phyloP scores from a whole-genome alignment of 345 rosid genomes.

The Syzygium jambos region DNA sequence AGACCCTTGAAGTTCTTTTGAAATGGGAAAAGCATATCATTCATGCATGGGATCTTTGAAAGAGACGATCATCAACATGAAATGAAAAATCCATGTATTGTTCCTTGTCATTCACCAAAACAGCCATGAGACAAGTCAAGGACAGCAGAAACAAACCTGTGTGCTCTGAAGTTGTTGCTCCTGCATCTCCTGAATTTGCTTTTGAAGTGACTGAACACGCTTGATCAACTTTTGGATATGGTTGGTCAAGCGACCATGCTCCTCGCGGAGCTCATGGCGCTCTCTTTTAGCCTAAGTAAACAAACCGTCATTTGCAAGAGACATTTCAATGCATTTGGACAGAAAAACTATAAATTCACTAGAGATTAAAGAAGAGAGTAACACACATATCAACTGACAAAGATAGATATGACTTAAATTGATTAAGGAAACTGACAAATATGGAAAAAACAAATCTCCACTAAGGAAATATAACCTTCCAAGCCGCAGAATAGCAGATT shows the following conservation, averaged over 20 bases:
- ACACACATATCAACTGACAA: neutral
- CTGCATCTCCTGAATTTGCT: constrained; percentile 59
- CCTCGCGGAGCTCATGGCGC: constrained; percentile 49
- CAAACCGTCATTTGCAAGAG: neutral
- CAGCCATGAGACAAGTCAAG: neutral
- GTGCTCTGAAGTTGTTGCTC: constrained; percentile 65
- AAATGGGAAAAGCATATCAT: neutral
- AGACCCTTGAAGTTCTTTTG: neutral
- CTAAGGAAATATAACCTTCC: neutral
- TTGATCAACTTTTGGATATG: constrained; percentile 32
- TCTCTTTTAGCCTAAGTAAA: constrained; percentile 54
- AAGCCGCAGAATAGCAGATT: neutral
- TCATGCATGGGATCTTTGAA: neutral
- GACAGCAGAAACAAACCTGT: constrained; percentile 42
- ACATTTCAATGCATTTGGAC: neutral
- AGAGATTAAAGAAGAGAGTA: neutral
- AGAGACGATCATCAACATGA: neutral
- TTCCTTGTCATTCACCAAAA: neutral
- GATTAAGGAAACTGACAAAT: neutral
- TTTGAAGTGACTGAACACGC: constrained; percentile 41
- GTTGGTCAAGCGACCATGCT: constrained; percentile 28
- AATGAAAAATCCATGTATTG: neutral
- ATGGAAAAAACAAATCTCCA: neutral
- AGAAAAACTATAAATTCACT: neutral
- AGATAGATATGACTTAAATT: neutral